A percentile compares a stretch with the other conserved stretches of the same genome.
These are phyloP conservation scores for Flaveria floridana DNA, from an alignment of 140 eudicot genomes.

Conservation along the genomic window DNA sequence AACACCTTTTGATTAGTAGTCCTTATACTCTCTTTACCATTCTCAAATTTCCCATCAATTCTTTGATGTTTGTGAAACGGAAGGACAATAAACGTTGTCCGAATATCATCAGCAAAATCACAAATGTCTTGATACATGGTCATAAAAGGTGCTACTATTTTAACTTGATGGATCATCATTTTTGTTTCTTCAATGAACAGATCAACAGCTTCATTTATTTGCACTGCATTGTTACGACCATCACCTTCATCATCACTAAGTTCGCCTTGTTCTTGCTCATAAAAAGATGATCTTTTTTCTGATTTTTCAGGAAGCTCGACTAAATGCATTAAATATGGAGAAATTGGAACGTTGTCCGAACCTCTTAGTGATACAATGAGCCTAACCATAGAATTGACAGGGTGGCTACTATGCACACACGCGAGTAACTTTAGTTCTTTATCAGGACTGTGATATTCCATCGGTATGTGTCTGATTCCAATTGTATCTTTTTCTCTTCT, in stretches of 20 bases:
- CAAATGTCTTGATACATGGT: constrained; percentile 73
- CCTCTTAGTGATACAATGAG: constrained; percentile 66
- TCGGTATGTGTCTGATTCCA: constrained; percentile 55
- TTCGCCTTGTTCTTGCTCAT: constrained; percentile 58
- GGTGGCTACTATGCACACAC: constrained; percentile 82
- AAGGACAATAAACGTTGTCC: constrained; percentile 72
- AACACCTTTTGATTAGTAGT: constrained; percentile 75
- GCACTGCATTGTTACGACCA: constrained; percentile 71
- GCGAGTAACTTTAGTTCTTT: constrained; percentile 69
- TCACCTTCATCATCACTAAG: constrained; percentile 75
- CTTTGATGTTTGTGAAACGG: constrained; percentile 94
- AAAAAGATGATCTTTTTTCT: constrained; percentile 42
- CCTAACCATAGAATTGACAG: constrained; percentile 66
- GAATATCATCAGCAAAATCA: constrained; percentile 61
- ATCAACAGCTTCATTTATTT: constrained; percentile 80
- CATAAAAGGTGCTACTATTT: constrained; percentile 57
- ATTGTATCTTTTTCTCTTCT: constrained; percentile 64
- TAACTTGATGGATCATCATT: constrained; percentile 57
- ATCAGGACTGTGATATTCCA: constrained; percentile 71
- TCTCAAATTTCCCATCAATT: constrained; percentile 85
- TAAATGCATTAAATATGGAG: constrained; percentile 77
- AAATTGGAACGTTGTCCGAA: constrained; percentile 52
- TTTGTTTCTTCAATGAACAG: constrained; percentile 48
- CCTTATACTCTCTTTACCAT: constrained; percentile 72
- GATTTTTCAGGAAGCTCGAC: constrained; percentile 74